These are phyloP conservation scores for Pluteus cervinus DNA, from an alignment of 768 basidiomycete species.

Conservation along the genomic window DNA sequence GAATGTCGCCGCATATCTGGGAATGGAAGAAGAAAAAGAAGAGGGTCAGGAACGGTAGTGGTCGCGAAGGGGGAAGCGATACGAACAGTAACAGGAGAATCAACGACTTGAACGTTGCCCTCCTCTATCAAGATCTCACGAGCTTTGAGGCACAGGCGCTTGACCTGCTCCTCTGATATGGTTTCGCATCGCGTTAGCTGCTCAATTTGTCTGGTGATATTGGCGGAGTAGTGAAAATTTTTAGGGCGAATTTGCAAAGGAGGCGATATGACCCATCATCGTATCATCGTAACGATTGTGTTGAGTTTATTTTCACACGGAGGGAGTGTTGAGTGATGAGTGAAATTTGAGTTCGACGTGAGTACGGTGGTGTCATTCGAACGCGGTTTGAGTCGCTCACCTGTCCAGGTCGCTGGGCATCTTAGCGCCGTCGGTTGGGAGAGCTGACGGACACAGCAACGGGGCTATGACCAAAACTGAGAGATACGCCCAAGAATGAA, in stretches of 20 bases:
- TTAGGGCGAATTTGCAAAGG: too few species aligned
- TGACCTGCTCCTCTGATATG: constrained; percentile 94
- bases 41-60: constrained; percentile 1
- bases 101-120: constrained; percentile 94
- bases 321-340: too few species aligned
- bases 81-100: constrained; percentile 85
- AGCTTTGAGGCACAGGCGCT: constrained; percentile 91
- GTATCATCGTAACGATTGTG: too few species aligned
- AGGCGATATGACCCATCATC: too few species aligned
- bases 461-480: too few species aligned
- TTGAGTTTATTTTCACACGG: too few species aligned
- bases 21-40: not conserved
- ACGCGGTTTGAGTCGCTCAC: too few species aligned
- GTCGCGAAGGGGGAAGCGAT: not conserved
- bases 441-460: too few species aligned
- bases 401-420: constrained; percentile 57
- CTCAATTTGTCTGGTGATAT: constrained; percentile 91
- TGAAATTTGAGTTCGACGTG: too few species aligned
- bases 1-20: constrained; percentile 92
- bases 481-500: too few species aligned
- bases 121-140: constrained; percentile 97
- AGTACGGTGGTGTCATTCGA: too few species aligned
- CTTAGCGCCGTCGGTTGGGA: too few species aligned
- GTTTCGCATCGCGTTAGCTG: constrained; percentile 91
- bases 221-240: constrained; percentile 6